Evolutionary conservation across 2,329 filamentous ascomycete species (phyloP).

Genomic region (Penicillium sp.): DNA sequence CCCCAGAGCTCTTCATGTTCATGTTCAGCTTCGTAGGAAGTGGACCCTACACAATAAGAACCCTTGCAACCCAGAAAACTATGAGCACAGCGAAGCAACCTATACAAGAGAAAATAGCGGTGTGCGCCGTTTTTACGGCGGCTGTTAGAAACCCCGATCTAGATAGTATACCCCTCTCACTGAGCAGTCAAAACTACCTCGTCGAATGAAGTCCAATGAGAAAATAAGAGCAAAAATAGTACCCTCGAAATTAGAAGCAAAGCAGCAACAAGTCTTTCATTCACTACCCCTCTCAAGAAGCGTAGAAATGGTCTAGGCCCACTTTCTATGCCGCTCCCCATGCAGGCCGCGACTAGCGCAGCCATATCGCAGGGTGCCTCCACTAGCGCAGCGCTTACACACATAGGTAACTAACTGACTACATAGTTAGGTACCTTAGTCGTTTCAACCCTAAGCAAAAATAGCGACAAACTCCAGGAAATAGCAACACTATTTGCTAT

Average conservation of each 20-base stretch:
- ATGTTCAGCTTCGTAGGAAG: no score
- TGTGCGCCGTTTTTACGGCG: no score
- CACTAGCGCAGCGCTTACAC: constrained; percentile 13
- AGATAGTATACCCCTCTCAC: no score
- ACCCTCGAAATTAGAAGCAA: neutral
- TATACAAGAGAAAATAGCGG: neutral
- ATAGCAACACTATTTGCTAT: constrained; percentile 2
- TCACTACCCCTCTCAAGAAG: neutral
- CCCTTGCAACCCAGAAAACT: no score
- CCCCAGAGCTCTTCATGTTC: no score
- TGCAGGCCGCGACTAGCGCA: constrained; percentile 13
- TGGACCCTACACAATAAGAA: no score
- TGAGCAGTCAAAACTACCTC: no score
- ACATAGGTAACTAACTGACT: no score
- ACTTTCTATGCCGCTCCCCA: constrained; percentile 4
- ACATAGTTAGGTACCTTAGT: constrained; percentile 5
- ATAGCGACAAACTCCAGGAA: neutral
- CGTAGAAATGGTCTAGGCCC: constrained; percentile 2
- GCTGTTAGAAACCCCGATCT: no score
- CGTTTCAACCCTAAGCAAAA: constrained; percentile 4
- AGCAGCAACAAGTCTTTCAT: neutral
- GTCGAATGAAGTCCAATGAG: neutral
- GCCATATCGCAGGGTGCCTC: neutral
- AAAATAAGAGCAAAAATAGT: neutral
- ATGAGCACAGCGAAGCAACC: neutral